phyloP scores from a whole-genome alignment of 768 basidiomycete species.

The Lenzites betulinus region DNA sequence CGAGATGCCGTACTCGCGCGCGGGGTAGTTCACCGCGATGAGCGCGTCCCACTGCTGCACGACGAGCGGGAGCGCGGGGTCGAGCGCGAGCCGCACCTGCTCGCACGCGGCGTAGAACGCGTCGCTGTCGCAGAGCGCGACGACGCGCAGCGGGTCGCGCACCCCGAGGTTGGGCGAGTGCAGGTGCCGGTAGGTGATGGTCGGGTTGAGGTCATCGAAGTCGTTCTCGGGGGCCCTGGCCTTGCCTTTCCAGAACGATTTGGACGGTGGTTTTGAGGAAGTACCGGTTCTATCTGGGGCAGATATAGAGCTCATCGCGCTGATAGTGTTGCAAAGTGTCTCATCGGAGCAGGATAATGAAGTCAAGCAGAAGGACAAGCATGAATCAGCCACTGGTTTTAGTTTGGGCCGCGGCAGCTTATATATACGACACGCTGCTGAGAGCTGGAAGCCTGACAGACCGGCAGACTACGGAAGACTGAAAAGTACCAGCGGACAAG shows the following conservation, averaged over 20 bases:
- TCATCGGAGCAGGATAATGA: too few relatives aligned
- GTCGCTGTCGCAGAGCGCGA: conserved; percentile 92
- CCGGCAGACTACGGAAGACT: too few relatives aligned
- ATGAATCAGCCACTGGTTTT: too few relatives aligned
- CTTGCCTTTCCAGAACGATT: conserved; percentile 56
- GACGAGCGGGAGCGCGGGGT: conserved; percentile 66
- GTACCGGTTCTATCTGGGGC: neutral
- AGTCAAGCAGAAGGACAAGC: too few relatives aligned
- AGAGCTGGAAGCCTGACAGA: too few relatives aligned
- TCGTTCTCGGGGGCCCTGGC: conserved; percentile 45
- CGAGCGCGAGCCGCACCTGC: conserved; percentile 72
- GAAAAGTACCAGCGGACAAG: too few relatives aligned
- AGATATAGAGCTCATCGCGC: too few relatives aligned
- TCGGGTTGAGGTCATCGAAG: conserved; percentile 62
- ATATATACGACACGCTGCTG: too few relatives aligned
- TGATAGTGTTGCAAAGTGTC: neutral
- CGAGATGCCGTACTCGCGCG: conserved; percentile 91
- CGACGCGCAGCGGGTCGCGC: conserved; percentile 75
- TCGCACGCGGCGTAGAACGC: conserved; percentile 87
- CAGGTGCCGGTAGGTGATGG: conserved; percentile 80
- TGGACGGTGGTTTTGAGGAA: conserved; percentile 3
- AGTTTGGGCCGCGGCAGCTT: too few relatives aligned
- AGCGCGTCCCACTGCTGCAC: conserved; percentile 87
- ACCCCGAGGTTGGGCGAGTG: conserved; percentile 67
- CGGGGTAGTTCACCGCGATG: conserved; percentile 96